Base-by-base conservation (phyloP, 1,139 yeast species). In the Candida buenavistaensis region DNA sequence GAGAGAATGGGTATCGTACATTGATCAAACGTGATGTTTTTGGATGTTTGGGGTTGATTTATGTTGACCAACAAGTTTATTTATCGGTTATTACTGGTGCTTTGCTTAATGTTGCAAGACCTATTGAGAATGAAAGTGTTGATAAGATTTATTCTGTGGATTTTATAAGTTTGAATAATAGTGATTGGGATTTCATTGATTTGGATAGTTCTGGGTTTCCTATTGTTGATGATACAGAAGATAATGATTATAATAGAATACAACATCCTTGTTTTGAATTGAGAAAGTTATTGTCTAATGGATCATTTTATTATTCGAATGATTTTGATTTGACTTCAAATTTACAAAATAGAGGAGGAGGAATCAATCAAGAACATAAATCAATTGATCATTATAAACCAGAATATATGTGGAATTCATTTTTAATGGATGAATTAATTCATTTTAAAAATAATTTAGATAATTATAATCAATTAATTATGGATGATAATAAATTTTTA, bases 321-420 rank as follows among this genome's bases (percentile, higher is more conserved):
- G 94, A 89, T 58, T 92, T 89, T 59, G 98, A 94, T 59, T 64
- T 92, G 46, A 92, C 98, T 0, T 82, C 88, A 15, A 69, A 82
- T 10, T 60, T 92, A 43, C 97, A 92, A 57, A 73, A 77, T 38
- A 63, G 94, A 50, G 90, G 90, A 2, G 60, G 82, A 7, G 60
- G 28, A 15, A 38, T 45, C 27, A 13, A 22, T n/a, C 10, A 8
- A 6, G 10, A n/a, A 21, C 37, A 53, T 20, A 73, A 5, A 45
- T 27, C 44, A 28, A 54, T 55, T 33, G 82, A 79, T 44, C 75
- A 78, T 40, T 81, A 75, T 45, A 90, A 83, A 53, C 80, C 79
- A 39, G 92, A 90, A 47, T 92, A 85, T 54, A 89, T 92, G 97
- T 94, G 99, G 99, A 94, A 94, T 57, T 75, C 84, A 5, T 92